Base-by-base conservation (phyloP, 495 filamentous ascomycete genomes). In the Neurospora discreta region DNA sequence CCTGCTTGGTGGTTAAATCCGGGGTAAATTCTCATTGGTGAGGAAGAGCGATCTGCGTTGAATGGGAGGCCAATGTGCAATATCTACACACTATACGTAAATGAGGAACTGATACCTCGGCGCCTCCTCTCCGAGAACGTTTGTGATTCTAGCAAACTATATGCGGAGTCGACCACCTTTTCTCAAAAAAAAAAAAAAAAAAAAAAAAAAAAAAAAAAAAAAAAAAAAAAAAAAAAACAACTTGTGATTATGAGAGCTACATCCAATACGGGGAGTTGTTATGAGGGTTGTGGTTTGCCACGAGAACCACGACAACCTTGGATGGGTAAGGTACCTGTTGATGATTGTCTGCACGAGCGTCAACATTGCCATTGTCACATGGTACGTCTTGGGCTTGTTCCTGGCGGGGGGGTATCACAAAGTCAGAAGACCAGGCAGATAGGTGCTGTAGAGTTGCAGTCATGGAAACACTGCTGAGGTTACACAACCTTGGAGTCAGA, bases 1-100 rank as follows among this genome's bases (percentile, higher is more conserved):
- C 6, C 18, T 39, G 30, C 33, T 60, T 46, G 65, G 30, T 72
- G 65, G 71, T 26, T 72, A 72, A 72, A 69, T 72, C 71, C 26
- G 65, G 71, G 71, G 65, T 72, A 72, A 72, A 72, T 0, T 1
- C 52, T 60, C 8, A 33, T 33, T 60, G 23, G 52, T 15, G 23
- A 33, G 6, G 15, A 8, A 8, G 5, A 2, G 6, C 8, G 23
- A 30, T 60, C 2, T 3, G 13, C 26, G 0, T 3, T 26, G 23
- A 8, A 33, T 1, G 0, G 1, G 20, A 52, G 20, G 44, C 0
- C 13, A 4, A 23, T 5, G 1, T 52, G 52, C 15, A 60, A 60
- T 60, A n/a, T n/a, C n/a, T n/a, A n/a, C n/a, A n/a, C n/a, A n/a
- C n/a, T n/a, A 8, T 60, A 6, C 5, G 3, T 2, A 30, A 13